These are phyloP conservation scores for Diaporthe eres DNA, from an alignment of 2,329 filamentous ascomycete species.

Conservation along the genomic window DNA sequence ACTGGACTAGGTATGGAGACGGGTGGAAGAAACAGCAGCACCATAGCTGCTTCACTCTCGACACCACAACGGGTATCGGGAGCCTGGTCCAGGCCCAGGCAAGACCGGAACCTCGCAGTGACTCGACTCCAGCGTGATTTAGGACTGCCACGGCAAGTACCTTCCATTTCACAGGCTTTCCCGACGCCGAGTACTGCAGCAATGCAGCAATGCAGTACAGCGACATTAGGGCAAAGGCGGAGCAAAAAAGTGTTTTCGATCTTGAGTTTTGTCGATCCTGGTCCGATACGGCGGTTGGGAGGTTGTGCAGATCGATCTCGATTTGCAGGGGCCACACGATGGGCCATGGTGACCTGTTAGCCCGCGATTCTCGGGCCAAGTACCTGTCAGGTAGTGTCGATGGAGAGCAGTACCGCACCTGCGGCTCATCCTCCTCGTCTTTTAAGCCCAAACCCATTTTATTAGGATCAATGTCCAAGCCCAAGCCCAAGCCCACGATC, in stretches of 20 bases:
- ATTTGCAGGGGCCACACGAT: constrained; percentile 29
- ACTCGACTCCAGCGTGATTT: background rate
- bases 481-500: background rate
- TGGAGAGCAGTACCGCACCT: background rate
- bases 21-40: background rate
- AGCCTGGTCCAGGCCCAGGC: background rate
- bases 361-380: background rate
- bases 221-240: background rate
- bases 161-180: background rate
- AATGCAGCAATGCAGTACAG: background rate
- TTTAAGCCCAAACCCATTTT: background rate
- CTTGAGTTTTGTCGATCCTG: constrained; percentile 30
- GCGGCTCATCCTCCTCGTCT: background rate
- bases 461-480: too few relatives aligned
- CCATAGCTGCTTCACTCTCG: background rate
- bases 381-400: background rate
- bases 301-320: constrained; percentile 34
- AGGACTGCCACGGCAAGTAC: background rate
- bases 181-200: background rate
- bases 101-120: background rate
- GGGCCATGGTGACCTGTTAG: background rate
- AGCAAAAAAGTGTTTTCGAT: constrained; percentile 21
- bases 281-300: constrained; percentile 26
- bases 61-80: background rate
- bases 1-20: background rate